Percentiles rank a stretch among this genome's conserved stretches.
phyloP scores from a whole-genome alignment of 257 asterid species.

The Nicotiana noctiflora region DNA sequence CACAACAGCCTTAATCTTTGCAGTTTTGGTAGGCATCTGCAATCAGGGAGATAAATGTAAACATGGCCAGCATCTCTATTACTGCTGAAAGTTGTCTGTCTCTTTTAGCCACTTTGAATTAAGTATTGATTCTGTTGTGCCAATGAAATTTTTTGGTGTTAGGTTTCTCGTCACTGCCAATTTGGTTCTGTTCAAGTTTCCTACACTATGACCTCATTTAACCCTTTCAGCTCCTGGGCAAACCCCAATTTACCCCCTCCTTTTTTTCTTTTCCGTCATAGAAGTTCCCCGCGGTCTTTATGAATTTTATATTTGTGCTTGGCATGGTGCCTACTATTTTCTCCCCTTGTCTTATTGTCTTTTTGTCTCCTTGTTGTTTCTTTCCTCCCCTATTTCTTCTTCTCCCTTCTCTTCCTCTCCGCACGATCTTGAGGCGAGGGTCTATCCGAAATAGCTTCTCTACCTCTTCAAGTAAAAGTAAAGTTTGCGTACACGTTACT shows the following conservation, averaged over 20 bases:
- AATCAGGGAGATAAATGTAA: neutral
- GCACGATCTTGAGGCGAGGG: too few species aligned
- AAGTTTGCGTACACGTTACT: too few species aligned
- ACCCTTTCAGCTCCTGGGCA: neutral
- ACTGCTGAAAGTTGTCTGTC: neutral
- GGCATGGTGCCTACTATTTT: neutral
- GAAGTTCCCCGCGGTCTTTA: neutral
- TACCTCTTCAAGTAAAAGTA: too few species aligned
- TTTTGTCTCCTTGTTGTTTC: too few species aligned
- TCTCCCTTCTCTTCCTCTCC: too few species aligned
- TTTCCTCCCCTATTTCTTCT: too few species aligned
- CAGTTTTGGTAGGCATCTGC: neutral
- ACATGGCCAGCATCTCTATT: neutral
- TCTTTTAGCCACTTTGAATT: neutral
- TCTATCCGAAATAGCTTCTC: too few species aligned
- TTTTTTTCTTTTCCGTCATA: too few species aligned
- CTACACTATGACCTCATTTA: neutral
- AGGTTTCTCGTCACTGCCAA: neutral
- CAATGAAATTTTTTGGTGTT: neutral
- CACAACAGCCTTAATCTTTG: slow-evolving; percentile 16
- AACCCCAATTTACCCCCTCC: neutral
- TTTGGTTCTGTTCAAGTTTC: too few species aligned
- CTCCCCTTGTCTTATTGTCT: too few species aligned
- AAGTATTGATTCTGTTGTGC: neutral
- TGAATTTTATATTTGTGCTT: neutral